Evolutionary conservation across 768 basidiomycete species (phyloP).

Genomic region (Boletus bicolor): DNA sequence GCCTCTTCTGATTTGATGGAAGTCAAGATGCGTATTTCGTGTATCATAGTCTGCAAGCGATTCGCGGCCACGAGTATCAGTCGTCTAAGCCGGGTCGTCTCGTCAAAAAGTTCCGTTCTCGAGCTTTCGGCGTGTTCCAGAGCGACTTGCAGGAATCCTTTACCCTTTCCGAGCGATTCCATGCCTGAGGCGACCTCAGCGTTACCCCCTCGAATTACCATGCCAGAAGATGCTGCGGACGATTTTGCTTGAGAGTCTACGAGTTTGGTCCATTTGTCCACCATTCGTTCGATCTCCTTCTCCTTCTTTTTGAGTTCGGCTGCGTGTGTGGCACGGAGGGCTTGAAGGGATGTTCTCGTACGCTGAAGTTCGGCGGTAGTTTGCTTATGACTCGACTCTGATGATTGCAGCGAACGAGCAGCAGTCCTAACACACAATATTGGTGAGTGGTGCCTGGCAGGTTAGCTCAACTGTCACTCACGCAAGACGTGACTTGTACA

Average conservation of each 20-base stretch:
- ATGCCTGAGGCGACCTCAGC: constrained; percentile 44
- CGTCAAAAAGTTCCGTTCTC: constrained; percentile 55
- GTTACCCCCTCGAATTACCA: constrained; percentile 51
- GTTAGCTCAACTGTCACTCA: constrained; percentile 38
- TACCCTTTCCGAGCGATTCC: constrained; percentile 47
- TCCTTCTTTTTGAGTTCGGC: constrained; percentile 79
- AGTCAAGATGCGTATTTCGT: constrained; percentile 41
- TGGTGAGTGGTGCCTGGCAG: constrained; percentile 6
- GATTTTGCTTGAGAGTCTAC: constrained; percentile 66
- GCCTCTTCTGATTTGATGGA: constrained; percentile 50
- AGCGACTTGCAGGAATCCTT: constrained; percentile 59
- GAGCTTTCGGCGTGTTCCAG: constrained; percentile 73
- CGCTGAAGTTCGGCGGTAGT: constrained; percentile 69
- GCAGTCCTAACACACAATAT: constrained; percentile 39
- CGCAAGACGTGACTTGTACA: constrained; percentile 70
- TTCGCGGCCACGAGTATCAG: constrained; percentile 63
- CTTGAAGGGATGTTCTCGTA: constrained; percentile 64
- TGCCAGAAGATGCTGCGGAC: constrained; percentile 44
- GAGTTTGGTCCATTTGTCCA: constrained; percentile 73
- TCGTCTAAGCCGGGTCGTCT: constrained; percentile 60
- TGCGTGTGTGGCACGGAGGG: constrained; percentile 63
- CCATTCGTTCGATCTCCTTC: constrained; percentile 70
- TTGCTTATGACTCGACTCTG: constrained; percentile 68
- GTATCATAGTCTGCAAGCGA: constrained; percentile 54
- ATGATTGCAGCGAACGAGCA: constrained; percentile 50